Percentiles rank a stretch among this genome's conserved stretches.
Conservation (phyloP, 2,329 filamentous ascomycete species). For the Domatiomyces globalis region DNA sequence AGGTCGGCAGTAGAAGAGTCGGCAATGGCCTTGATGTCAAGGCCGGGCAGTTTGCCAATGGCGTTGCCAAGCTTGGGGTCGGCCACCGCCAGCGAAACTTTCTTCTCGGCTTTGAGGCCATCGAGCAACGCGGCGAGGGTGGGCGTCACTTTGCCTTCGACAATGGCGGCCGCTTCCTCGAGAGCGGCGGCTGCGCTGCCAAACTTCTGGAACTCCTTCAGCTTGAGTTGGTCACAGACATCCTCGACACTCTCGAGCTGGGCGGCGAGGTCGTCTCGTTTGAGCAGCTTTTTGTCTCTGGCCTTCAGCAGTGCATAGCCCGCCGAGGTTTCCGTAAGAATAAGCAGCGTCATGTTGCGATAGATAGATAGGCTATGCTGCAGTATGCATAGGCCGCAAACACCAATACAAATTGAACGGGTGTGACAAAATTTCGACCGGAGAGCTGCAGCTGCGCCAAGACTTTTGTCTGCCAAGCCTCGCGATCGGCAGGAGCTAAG, state of each 20-base stretch:
- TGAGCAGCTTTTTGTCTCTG: conserved; percentile 94
- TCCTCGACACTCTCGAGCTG: conserved; percentile 70
- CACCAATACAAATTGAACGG: neutral
- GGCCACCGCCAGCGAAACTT: conserved; percentile 83
- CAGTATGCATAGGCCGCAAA: neutral
- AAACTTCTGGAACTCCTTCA: conserved; percentile 97
- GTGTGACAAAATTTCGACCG: neutral
- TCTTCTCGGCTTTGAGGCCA: conserved; percentile 92
- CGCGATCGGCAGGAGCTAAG: no score
- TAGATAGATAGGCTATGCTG: neutral
- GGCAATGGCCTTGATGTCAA: conserved; percentile 71
- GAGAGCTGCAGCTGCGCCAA: neutral
- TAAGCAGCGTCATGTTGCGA: conserved; percentile 67
- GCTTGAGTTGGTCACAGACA: conserved; percentile 72
- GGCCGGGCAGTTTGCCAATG: conserved; percentile 79
- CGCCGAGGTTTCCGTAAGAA: conserved; percentile 85
- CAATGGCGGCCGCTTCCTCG: conserved; percentile 75
- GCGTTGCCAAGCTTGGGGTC: conserved; percentile 84
- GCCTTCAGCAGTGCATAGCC: conserved; percentile 98
- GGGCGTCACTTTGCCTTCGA: conserved; percentile 88
- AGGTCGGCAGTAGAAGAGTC: conserved; percentile 74
- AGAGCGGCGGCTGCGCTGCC: conserved; percentile 82
- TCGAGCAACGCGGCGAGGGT: conserved; percentile 71
- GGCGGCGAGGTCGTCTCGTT: conserved; percentile 63
- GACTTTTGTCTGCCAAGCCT: neutral